Percentiles rank a stretch among this genome's conserved stretches.
These are phyloP conservation scores for Trichothecium roseum DNA, from an alignment of 2,329 filamentous ascomycete genomes.

Conservation along the genomic window DNA sequence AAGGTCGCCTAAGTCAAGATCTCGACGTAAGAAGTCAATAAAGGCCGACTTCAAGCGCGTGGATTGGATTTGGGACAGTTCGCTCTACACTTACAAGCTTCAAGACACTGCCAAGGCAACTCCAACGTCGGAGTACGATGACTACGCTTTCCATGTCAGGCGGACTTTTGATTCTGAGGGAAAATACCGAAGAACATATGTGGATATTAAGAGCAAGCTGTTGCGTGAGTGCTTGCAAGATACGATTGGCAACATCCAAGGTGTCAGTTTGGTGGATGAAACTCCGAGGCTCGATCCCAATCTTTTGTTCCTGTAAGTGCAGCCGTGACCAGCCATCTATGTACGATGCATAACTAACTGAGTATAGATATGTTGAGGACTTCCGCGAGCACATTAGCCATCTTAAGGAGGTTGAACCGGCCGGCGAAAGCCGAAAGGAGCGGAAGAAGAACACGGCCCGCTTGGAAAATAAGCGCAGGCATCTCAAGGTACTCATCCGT, in stretches of 20 bases:
- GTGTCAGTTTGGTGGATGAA: constrained; percentile 71
- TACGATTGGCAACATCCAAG: constrained; percentile 23
- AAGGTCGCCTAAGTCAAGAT: too few species aligned
- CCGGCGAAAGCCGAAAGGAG: constrained; percentile 39
- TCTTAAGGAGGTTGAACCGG: constrained; percentile 46
- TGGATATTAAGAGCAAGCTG: constrained; percentile 78
- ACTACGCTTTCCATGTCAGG: constrained; percentile 74
- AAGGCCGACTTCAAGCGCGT: constrained; percentile 37
- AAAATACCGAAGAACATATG: constrained; percentile 59
- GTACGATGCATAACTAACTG: too few species aligned
- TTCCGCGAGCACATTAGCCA: constrained; percentile 54
- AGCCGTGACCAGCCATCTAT: background rate
- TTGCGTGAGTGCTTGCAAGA: constrained; percentile 53
- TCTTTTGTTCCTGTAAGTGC: constrained; percentile 51
- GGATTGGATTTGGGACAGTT: constrained; percentile 43
- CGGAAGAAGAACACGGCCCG: constrained; percentile 51
- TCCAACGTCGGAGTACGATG: constrained; percentile 52
- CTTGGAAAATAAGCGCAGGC: constrained; percentile 45
- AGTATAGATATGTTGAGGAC: constrained; percentile 61
- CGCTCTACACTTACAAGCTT: constrained; percentile 40
- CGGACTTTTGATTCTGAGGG: constrained; percentile 78
- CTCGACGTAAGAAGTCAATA: constrained; percentile 11
- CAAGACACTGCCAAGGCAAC: constrained; percentile 40
- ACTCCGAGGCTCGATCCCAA: constrained; percentile 64
- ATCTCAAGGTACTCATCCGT: constrained; percentile 62